Conservation (phyloP, 306 rosid species). For the Echinosophora koreensis region DNA sequence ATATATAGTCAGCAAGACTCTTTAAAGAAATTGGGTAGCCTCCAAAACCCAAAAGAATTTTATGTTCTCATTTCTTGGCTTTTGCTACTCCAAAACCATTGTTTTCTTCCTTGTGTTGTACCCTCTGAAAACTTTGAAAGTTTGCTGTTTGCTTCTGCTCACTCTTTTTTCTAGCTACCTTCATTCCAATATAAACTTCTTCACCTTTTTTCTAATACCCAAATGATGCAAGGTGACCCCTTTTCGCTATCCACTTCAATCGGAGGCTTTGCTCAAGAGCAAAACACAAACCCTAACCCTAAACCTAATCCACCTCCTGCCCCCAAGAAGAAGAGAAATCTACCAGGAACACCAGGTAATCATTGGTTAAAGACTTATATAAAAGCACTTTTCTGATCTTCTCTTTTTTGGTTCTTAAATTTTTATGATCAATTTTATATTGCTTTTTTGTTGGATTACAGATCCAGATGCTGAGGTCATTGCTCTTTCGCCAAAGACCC, state of each 20-base stretch:
- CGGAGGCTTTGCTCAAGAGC: slow-evolving; percentile 64
- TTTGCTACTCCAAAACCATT: slow-evolving; percentile 54
- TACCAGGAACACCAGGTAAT: slow-evolving; percentile 93
- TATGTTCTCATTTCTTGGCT: slow-evolving; percentile 55
- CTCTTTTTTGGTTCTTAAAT: background rate
- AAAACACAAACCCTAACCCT: slow-evolving; percentile 72
- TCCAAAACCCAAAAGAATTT: slow-evolving; percentile 69
- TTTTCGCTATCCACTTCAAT: slow-evolving; percentile 71
- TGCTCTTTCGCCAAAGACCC: slow-evolving; percentile 87
- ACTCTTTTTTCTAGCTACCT: slow-evolving; percentile 25
- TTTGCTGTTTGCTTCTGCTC: slow-evolving; percentile 53
- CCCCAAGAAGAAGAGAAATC: slow-evolving; percentile 84
- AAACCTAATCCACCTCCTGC: slow-evolving; percentile 55
- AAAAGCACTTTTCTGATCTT: background rate
- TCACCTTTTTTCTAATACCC: slow-evolving; percentile 41
- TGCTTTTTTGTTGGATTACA: slow-evolving; percentile 25
- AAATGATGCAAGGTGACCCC: slow-evolving; percentile 72
- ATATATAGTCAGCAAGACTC: slow-evolving; percentile 39
- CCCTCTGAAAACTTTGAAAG: slow-evolving; percentile 57
- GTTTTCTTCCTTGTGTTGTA: slow-evolving; percentile 63
- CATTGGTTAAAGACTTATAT: background rate
- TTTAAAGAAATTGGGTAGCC: slow-evolving; percentile 53
- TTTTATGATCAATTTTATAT: no score
- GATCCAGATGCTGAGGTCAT: slow-evolving; percentile 99
- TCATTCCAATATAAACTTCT: slow-evolving; percentile 31